Evolutionary conservation across 2,329 filamentous ascomycete genomes (phyloP).

Genomic region (Colletotrichum phormii): DNA sequence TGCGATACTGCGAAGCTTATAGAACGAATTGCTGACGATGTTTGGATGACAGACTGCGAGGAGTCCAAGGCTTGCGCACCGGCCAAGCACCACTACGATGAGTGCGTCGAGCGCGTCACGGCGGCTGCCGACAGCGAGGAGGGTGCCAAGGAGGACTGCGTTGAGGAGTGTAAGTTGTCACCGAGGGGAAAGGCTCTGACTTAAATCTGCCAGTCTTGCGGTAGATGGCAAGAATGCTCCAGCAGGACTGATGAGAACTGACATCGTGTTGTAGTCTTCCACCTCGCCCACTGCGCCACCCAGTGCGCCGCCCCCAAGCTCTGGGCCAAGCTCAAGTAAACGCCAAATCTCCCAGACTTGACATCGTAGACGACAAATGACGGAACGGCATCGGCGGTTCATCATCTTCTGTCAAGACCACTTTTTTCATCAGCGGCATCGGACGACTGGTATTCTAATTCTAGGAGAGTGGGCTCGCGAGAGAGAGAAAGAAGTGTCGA

Average conservation of each 20-base stretch:
- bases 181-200: background rate
- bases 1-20: background rate
- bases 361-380: background rate
- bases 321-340: slow-evolving; percentile 91
- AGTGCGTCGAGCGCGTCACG: slow-evolving; percentile 96
- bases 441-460: slow-evolving; percentile 8
- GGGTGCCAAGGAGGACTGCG: slow-evolving; percentile 89
- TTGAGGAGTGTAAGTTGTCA: slow-evolving; percentile 91
- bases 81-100: slow-evolving; percentile 97
- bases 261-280: slow-evolving; percentile 81
- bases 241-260: background rate
- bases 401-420: background rate
- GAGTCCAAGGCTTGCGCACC: slow-evolving; percentile 86
- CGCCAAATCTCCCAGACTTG: background rate
- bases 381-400: slow-evolving; percentile 5
- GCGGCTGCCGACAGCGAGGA: slow-evolving; percentile 73
- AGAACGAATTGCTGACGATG: slow-evolving; percentile 36
- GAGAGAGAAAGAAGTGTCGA: slow-evolving; percentile 11
- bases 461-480: background rate
- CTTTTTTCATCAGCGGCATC: slow-evolving; percentile 7
- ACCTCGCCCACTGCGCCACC: slow-evolving; percentile 95
- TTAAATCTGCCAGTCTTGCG: background rate
- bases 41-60: slow-evolving; percentile 78
- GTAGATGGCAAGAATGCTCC: background rate
- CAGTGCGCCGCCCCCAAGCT: slow-evolving; percentile 96